Percentiles rank a stretch among this genome's conserved stretches.
Conservation (phyloP, 179 eudicot genomes). For the Beta macrorhiza region DNA sequence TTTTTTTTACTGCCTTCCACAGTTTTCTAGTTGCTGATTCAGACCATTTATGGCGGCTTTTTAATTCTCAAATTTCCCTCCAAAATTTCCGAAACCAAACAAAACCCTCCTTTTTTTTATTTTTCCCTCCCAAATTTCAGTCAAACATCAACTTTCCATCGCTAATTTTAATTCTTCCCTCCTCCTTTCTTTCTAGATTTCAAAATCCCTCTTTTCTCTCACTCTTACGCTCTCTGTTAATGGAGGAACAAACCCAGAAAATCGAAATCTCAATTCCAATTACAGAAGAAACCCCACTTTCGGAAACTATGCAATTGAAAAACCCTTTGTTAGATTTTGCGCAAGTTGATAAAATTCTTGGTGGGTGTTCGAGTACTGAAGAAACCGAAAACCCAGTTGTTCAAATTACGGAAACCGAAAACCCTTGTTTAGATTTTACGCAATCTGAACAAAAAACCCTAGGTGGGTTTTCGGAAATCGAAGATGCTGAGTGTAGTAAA, state of each 20-base stretch:
- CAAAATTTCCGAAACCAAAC: slow-evolving; percentile 20
- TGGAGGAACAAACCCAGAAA: slow-evolving; percentile 14
- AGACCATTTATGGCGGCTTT: slow-evolving; percentile 36
- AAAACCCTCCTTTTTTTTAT: background rate
- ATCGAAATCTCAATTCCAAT: slow-evolving; percentile 15
- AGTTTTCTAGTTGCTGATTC: slow-evolving; percentile 7
- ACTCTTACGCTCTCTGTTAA: background rate
- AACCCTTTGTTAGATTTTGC: background rate
- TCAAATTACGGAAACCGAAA: background rate
- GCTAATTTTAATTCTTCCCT: slow-evolving; percentile 3
- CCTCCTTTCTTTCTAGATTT: background rate
- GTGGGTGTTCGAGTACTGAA: background rate
- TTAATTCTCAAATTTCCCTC: slow-evolving; percentile 38
- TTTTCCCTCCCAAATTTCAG: slow-evolving; percentile 15
- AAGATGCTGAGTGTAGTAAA: background rate
- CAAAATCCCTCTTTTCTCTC: slow-evolving; percentile 6
- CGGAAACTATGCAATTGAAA: background rate
- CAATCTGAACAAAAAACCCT: slow-evolving; percentile 1
- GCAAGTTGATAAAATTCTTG: too few relatives aligned
- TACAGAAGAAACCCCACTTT: slow-evolving; percentile 2
- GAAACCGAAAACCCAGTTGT: background rate
- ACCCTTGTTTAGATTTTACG: slow-evolving; percentile 8
- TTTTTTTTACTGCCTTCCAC: slow-evolving; percentile 3
- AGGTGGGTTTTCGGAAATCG: background rate
- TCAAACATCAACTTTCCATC: slow-evolving; percentile 7